Percentiles rank a stretch among this genome's conserved stretches.
phyloP scores from a whole-genome alignment of 768 basidiomycete genomes.

The Termitomyces titanicus region DNA sequence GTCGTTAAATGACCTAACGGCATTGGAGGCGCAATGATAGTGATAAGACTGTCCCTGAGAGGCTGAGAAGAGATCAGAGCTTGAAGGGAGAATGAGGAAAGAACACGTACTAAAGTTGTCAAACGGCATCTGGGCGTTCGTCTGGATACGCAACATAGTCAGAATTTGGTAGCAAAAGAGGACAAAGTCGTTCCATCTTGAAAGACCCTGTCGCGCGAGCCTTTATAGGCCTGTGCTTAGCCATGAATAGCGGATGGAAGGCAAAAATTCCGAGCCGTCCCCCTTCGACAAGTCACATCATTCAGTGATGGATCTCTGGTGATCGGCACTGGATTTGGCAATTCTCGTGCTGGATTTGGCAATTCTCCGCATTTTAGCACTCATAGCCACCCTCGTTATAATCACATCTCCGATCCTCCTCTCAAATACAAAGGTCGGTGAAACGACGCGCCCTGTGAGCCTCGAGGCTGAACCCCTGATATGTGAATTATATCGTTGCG shows the following conservation, averaged over 20 bases:
- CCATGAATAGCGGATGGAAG: slow-evolving; percentile 18
- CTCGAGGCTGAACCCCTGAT: slow-evolving; percentile 1
- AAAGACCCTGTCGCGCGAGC: not conserved
- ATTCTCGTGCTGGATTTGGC: not conserved
- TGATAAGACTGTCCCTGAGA: slow-evolving; percentile 7
- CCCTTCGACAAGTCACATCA: slow-evolving; percentile 21
- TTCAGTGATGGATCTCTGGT: slow-evolving; percentile 15
- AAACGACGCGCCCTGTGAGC: not conserved
- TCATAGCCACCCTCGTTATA: slow-evolving; percentile 22
- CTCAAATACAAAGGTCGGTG: slow-evolving; percentile 7
- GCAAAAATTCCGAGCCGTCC: slow-evolving; percentile 10
- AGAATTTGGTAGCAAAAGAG: not conserved
- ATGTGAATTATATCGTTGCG: not conserved
- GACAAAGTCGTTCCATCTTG: not conserved
- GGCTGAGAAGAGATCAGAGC: slow-evolving; percentile 7
- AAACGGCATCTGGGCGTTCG: slow-evolving; percentile 7
- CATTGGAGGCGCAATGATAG: slow-evolving; percentile 1
- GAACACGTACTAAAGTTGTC: slow-evolving; percentile 5
- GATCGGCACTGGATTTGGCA: slow-evolving; percentile 10
- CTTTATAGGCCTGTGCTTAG: slow-evolving; percentile 18
- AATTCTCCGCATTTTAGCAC: slow-evolving; percentile 1
- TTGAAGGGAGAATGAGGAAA: not conserved
- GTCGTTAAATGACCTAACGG: slow-evolving; percentile 2
- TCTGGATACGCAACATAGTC: slow-evolving; percentile 11
- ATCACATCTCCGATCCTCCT: slow-evolving; percentile 20